phyloP scores from a whole-genome alignment of 2,329 filamentous ascomycete genomes.

The Claviceps fusiformis region DNA sequence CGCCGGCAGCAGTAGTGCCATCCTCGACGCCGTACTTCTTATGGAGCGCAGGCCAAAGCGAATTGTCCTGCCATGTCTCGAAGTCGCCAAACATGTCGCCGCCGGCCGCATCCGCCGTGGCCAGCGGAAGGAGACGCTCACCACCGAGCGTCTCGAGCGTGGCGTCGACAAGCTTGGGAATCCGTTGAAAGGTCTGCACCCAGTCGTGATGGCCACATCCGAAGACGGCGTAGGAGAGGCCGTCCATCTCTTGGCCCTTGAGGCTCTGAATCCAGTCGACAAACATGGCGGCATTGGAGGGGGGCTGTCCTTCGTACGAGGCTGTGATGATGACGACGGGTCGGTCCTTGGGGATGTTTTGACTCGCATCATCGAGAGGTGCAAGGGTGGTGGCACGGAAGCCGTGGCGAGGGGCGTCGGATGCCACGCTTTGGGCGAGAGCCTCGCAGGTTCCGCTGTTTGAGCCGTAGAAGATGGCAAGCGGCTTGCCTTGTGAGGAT shows the following conservation, averaged over 20 bases:
- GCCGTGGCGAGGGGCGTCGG: slow-evolving; percentile 44
- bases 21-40: slow-evolving; percentile 26
- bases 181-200: slow-evolving; percentile 49
- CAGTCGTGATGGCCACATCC: slow-evolving; percentile 50
- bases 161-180: slow-evolving; percentile 50
- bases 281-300: slow-evolving; percentile 59
- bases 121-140: slow-evolving; percentile 28
- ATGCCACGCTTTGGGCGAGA: slow-evolving; percentile 48
- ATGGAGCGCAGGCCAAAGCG: slow-evolving; percentile 35
- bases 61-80: slow-evolving; percentile 51
- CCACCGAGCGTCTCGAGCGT: slow-evolving; percentile 27
- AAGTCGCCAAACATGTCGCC: slow-evolving; percentile 56
- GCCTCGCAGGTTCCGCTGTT: slow-evolving; percentile 65
- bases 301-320: slow-evolving; percentile 61
- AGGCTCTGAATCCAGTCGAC: slow-evolving; percentile 49
- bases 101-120: slow-evolving; percentile 44
- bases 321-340: slow-evolving; percentile 56
- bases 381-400: slow-evolving; percentile 40
- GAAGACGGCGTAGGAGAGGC: slow-evolving; percentile 54
- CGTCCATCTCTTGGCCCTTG: slow-evolving; percentile 35
- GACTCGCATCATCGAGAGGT: slow-evolving; percentile 47
- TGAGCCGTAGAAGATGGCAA: slow-evolving; percentile 61
- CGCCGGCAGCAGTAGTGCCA: neutral
- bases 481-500: slow-evolving; percentile 20
- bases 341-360: slow-evolving; percentile 42